phyloP scores from a whole-genome alignment of 306 rosid genomes.

The Malus sylvestris region DNA sequence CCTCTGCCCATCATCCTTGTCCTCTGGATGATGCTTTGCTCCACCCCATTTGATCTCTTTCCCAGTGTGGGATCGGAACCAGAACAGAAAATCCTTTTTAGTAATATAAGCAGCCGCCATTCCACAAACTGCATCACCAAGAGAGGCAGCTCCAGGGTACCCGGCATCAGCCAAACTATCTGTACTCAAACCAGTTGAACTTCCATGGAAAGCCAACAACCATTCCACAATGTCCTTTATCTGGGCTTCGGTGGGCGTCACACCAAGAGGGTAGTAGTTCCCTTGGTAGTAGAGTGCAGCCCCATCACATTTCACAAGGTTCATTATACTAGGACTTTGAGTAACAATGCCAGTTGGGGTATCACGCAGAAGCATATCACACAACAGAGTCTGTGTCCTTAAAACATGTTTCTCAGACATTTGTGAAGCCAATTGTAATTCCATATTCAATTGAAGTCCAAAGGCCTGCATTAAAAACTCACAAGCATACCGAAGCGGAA shows the following conservation, averaged over 20 bases:
- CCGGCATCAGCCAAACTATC: slow-evolving; percentile 97
- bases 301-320: slow-evolving; percentile 89
- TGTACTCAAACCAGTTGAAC: slow-evolving; percentile 92
- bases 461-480: slow-evolving; percentile 97
- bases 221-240: slow-evolving; percentile 82
- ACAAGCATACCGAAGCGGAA: slow-evolving; percentile 89
- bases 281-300: slow-evolving; percentile 74
- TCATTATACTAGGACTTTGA: slow-evolving; percentile 90
- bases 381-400: slow-evolving; percentile 85
- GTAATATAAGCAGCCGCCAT: slow-evolving; percentile 95
- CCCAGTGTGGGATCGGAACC: slow-evolving; percentile 92
- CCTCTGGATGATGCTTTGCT: slow-evolving; percentile 97
- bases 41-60: slow-evolving; percentile 99
- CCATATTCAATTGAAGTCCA: slow-evolving; percentile 92
- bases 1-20: slow-evolving; percentile 93
- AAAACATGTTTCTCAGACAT: slow-evolving; percentile 76
- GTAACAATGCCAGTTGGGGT: slow-evolving; percentile 82
- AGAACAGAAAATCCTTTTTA: slow-evolving; percentile 70
- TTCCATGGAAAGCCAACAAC: slow-evolving; percentile 76
- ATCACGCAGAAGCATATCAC: slow-evolving; percentile 96
- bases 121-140: slow-evolving; percentile 93
- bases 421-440: slow-evolving; percentile 70
- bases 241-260: slow-evolving; percentile 72
- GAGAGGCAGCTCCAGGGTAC: slow-evolving; percentile 77
- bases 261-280: slow-evolving; percentile 63